Percentiles rank a stretch among this genome's conserved stretches.
phyloP scores from a whole-genome alignment of 2,329 filamentous ascomycete species.

The Lecanicillium sp. region DNA sequence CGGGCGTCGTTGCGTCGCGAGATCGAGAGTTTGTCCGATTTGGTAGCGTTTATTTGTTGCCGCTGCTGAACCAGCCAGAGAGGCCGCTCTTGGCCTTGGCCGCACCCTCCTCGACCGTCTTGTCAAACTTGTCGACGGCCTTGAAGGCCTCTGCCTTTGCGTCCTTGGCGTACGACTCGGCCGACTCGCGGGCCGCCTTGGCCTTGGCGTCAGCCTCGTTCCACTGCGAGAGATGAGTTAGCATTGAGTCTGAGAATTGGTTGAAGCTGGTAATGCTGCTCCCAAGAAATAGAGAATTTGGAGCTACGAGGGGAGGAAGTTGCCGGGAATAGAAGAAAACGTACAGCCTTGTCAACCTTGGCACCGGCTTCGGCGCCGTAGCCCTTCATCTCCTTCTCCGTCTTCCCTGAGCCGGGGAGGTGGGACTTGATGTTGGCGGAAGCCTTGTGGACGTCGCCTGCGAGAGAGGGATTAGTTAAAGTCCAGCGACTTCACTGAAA shows the following conservation, averaged over 20 bases:
- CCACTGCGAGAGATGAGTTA: constrained; percentile 13
- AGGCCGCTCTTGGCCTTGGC: constrained; percentile 77
- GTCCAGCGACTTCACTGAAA: no score
- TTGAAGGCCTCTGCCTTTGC: constrained; percentile 56
- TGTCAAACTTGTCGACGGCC: constrained; percentile 77
- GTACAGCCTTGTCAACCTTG: constrained; percentile 62
- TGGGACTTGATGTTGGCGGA: constrained; percentile 60
- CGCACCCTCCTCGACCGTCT: constrained; percentile 70
- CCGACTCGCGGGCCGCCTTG: constrained; percentile 51
- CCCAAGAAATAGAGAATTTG: no score
- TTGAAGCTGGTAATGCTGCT: not conserved
- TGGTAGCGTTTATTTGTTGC: constrained; percentile 31
- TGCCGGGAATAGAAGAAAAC: constrained; percentile 20
- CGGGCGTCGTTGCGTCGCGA: no score
- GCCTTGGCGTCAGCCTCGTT: constrained; percentile 57
- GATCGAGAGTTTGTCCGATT: no score
- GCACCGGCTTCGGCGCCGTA: constrained; percentile 43
- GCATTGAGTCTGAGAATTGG: constrained; percentile 6
- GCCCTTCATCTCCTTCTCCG: constrained; percentile 54
- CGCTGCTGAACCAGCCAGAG: constrained; percentile 75
- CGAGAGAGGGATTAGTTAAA: not conserved
- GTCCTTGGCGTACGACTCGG: constrained; percentile 54
- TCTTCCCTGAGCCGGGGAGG: constrained; percentile 55
- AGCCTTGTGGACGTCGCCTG: constrained; percentile 70
- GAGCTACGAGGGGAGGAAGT: not conserved